Evolutionary conservation across 306 rosid genomes (phyloP).

Genomic region (Crotalaria pallida): DNA sequence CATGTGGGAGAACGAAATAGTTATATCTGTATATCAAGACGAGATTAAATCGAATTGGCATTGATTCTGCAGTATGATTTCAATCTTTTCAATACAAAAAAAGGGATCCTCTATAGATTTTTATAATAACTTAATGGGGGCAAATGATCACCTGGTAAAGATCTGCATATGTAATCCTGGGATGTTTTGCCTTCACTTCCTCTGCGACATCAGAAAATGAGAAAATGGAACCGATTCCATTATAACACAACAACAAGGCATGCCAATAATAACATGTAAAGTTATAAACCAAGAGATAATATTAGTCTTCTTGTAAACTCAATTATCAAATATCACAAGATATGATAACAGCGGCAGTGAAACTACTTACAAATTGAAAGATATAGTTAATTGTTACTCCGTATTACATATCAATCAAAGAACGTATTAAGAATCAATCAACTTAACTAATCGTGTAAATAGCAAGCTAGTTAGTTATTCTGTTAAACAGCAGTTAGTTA

Average conservation of each 20-base stretch:
- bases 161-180: constrained; percentile 76
- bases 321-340: not conserved
- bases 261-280: not conserved
- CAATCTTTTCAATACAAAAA: not conserved
- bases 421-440: no score
- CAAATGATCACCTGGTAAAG: constrained; percentile 71
- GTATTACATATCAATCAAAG: no score
- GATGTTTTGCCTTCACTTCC: constrained; percentile 75
- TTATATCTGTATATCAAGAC: no score
- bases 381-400: no score
- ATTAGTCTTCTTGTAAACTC: not conserved
- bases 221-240: constrained; percentile 3
- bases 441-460: no score
- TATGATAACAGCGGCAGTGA: not conserved
- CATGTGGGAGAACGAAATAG: no score
- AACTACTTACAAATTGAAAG: not conserved
- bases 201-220: constrained; percentile 52
- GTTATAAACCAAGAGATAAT: not conserved
- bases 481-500: no score
- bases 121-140: constrained; percentile 10
- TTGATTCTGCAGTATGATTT: not conserved
- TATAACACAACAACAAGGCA: not conserved
- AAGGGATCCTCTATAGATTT: not conserved
- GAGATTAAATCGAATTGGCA: not conserved
- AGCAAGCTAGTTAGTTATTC: no score